Evolutionary conservation across 345 rosid genomes (phyloP).

Genomic region (Syzygium grande): DNA sequence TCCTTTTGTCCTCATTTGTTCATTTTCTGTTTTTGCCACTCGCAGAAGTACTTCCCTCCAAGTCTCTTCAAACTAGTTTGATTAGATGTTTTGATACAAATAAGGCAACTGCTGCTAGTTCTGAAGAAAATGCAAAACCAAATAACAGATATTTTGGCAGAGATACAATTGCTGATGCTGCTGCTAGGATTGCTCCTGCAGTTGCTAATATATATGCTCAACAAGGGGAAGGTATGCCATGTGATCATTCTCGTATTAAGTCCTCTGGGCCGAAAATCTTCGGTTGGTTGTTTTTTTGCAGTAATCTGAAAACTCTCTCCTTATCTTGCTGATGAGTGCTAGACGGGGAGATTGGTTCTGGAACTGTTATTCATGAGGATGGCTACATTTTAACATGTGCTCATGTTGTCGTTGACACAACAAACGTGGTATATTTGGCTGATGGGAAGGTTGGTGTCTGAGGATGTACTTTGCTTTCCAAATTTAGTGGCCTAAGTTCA

Average conservation of each 20-base stretch:
- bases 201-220: background rate
- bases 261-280: background rate
- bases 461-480: background rate
- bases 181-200: background rate
- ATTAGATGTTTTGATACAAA: background rate
- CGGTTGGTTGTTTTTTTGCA: background rate
- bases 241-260: background rate
- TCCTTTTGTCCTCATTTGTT: background rate
- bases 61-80: background rate
- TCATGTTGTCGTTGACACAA: background rate
- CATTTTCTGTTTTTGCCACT: background rate
- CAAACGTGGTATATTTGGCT: background rate
- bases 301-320: background rate
- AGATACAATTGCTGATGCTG: background rate
- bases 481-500: background rate
- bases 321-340: background rate
- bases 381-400: background rate
- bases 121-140: background rate
- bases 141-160: background rate
- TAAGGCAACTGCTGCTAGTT: background rate
- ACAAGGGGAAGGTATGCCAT: background rate
- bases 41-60: background rate
- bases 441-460: background rate
- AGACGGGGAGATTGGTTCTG: background rate
- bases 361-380: background rate